phyloP scores from a whole-genome alignment of 2,329 filamentous ascomycete genomes.

The Aspergillus intermedius region DNA sequence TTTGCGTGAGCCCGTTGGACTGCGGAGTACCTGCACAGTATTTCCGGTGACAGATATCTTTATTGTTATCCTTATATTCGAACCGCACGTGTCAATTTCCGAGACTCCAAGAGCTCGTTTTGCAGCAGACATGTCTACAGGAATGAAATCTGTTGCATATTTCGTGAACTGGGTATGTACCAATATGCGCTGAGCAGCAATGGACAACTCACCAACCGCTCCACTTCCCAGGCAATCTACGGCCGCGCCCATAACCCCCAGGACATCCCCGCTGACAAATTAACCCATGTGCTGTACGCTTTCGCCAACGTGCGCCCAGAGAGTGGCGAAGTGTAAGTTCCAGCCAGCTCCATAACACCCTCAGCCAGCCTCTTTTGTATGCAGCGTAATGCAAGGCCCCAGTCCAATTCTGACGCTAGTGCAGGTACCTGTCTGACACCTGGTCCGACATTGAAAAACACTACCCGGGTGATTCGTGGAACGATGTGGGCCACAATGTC shows the following conservation, averaged over 20 bases:
- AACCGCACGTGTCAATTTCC: neutral
- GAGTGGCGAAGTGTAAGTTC: slow-evolving; percentile 65
- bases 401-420: neutral
- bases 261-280: slow-evolving; percentile 68
- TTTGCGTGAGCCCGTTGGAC: too few species aligned
- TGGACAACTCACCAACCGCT: neutral
- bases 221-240: slow-evolving; percentile 64
- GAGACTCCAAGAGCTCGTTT: neutral
- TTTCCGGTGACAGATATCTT: too few species aligned
- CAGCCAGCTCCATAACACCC: neutral
- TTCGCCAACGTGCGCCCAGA: slow-evolving; percentile 81
- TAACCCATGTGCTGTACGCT: slow-evolving; percentile 81
- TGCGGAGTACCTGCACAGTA: too few species aligned
- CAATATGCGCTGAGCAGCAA: neutral
- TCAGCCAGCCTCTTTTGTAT: neutral
- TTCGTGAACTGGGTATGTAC: slow-evolving; percentile 40
- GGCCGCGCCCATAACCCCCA: slow-evolving; percentile 74
- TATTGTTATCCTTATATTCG: neutral
- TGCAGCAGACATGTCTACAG: slow-evolving; percentile 5
- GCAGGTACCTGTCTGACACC: slow-evolving; percentile 53
- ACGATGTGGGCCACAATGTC: slow-evolving; percentile 64
- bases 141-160: slow-evolving; percentile 34
- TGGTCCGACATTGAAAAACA: slow-evolving; percentile 65
- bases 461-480: slow-evolving; percentile 60
- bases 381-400: slow-evolving; percentile 6